Evolutionary conservation across 2,329 filamentous ascomycete genomes (phyloP), one percentile per base, ranked within the genome.

Genomic region (Hysterium pulicare): DNA sequence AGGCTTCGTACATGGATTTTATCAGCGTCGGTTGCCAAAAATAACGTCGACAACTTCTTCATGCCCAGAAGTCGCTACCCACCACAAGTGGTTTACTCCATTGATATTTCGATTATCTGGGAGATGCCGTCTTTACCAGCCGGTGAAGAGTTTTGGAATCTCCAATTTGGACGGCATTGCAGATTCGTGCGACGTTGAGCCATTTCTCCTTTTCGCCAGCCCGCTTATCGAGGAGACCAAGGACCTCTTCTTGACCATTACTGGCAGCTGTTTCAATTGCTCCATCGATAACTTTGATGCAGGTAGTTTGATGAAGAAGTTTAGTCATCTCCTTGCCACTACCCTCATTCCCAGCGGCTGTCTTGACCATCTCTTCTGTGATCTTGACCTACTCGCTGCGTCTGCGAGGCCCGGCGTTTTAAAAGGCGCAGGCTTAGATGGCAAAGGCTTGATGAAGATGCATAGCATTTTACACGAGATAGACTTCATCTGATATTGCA

Each of bases 361-460:
- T 39, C 17, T 33, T 15, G 4, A 43, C 42, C 19, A 45, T 40
- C 15, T 42, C 35, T 33, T 48, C 15, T 21, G 41, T 47, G 15
- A 47, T 44, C 19, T 40, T 1, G 33, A 49, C 26, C 8, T 46
- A 31, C n/a, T n/a, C n/a, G n/a, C n/a, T n/a, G n/a, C n/a, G n/a
- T n/a, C n/a, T n/a, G n/a, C n/a, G n/a, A n/a, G n/a, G n/a, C n/a
- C n/a, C n/a, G n/a, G n/a, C n/a, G n/a, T n/a, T n/a, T n/a, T n/a
- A n/a, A n/a, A n/a, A n/a, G n/a, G n/a, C n/a, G n/a, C n/a, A n/a
- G n/a, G n/a, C n/a, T n/a, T n/a, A n/a, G n/a, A n/a, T n/a, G n/a
- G n/a, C n/a, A n/a, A n/a, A n/a, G n/a, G n/a, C n/a, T n/a, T n/a
- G n/a, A n/a, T n/a, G n/a, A n/a, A n/a, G n/a, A n/a, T n/a, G n/a